Conservation (phyloP, 2,329 filamentous ascomycete genomes). For the Verticillium zaregamsianum region DNA sequence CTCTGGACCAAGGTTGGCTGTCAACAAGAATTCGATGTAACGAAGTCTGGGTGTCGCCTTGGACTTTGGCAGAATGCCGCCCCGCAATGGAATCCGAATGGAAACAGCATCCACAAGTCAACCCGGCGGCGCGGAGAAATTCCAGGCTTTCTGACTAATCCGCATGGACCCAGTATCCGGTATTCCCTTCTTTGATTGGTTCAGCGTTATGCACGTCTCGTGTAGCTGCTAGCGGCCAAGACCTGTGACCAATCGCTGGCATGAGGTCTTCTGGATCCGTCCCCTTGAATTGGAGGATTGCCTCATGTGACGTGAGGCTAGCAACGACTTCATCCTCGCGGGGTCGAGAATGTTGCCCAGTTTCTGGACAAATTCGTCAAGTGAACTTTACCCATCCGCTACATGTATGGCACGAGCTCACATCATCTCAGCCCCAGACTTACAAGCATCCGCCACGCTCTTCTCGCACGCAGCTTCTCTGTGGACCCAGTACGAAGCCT, state of each 20-base stretch:
- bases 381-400: not conserved
- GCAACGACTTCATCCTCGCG: not conserved
- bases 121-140: not conserved
- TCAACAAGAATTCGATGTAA: no score
- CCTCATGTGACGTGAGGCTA: not conserved
- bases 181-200: constrained; percentile 11
- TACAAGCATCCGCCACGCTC: not conserved
- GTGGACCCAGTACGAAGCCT: not conserved
- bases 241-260: not conserved
- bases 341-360: not conserved
- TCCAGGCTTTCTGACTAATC: not conserved
- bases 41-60: no score
- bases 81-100: no score
- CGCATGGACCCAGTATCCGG: not conserved
- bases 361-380: not conserved
- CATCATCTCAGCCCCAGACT: not conserved
- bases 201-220: constrained; percentile 15
- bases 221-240: constrained; percentile 10
- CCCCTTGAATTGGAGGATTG: not conserved
- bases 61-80: no score
- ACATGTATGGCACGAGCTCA: not conserved
- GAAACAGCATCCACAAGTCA: no score
- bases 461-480: not conserved
- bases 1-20: no score
- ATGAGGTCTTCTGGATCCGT: not conserved